Base-by-base conservation (phyloP, 257 asterid genomes). In the Primulina tabacum region DNA sequence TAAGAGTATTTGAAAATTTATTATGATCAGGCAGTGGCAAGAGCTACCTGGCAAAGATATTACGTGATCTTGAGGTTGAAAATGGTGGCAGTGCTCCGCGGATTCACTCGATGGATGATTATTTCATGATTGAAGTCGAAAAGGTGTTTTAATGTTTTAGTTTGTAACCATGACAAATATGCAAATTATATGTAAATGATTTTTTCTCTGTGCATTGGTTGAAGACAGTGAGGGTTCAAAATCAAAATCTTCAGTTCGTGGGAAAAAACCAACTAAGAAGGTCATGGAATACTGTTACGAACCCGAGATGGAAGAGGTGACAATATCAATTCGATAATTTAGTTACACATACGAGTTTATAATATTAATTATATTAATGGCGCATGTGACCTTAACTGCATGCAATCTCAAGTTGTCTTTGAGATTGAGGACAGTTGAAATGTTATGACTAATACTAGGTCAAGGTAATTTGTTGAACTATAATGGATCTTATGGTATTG, bases 271-370 rank as follows among this genome's bases (percentile, higher is more conserved):
- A 29, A 79, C 69, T 60, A 78, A 84, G 88, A 90, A 73, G 82
- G 92, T 86, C 78, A 87, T 94, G 80, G 99, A 94, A 75, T 94
- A 89, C 82, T 88, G 89, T 78, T 94, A 85, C 65, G 99, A 94
- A 83, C 97, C 97, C 78, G 99, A 94, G 83, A 91, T 94, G 99
- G 99, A 89, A 84, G 97, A 94, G 99, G 97, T 94, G 77, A 80
- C 24, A 32, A 33, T 65, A 70, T 52, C 57, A 16, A 61, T 80
- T 38, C 62, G 52, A 4, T 71, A 50, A 38, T 79, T 37, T 28
- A 57, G 37, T 33, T 79, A 67, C 73, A 57, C 21, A 57, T 50
- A 60, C 33, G 43, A 59, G 16, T 62, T 66, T 71, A 63, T 34
- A 16, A 65, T 64, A 53, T 64, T 29, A 1, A 63, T 34, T 7